These are phyloP conservation scores for Populus tomentosa DNA, from an alignment of 441 rosid species.

Conservation along the genomic window DNA sequence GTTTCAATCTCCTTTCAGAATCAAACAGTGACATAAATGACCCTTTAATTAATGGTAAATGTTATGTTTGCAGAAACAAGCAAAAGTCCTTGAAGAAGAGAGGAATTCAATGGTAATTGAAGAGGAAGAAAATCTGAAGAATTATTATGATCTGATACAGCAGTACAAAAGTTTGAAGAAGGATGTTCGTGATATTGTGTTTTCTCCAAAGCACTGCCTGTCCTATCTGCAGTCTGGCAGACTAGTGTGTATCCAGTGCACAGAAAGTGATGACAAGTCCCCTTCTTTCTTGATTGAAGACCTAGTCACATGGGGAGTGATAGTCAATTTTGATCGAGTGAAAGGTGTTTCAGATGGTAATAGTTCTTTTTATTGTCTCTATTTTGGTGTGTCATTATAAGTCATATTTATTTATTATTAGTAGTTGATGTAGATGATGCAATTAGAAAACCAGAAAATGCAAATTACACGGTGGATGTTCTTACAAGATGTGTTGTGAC, in stretches of 20 bases:
- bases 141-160: conserved; percentile 71
- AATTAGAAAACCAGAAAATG: conserved; percentile 69
- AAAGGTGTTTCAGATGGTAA: conserved; percentile 65
- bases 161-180: conserved; percentile 74
- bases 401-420: conserved; percentile 4
- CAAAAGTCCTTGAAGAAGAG: conserved; percentile 73
- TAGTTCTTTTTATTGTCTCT: conserved; percentile 16
- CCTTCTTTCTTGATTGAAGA: conserved; percentile 69
- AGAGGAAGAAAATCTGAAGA: conserved; percentile 87
- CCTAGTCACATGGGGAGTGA: conserved; percentile 76
- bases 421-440: conserved; percentile 56
- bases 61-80: conserved; percentile 62
- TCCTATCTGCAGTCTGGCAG: conserved; percentile 87
- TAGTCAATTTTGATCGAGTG: conserved; percentile 68
- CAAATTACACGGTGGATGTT: conserved; percentile 67
- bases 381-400: not conserved
- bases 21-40: not conserved
- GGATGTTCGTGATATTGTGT: conserved; percentile 71
- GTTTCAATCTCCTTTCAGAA: not conserved
- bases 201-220: conserved; percentile 81
- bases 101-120: conserved; percentile 84
- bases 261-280: conserved; percentile 46
- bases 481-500: conserved; percentile 82
- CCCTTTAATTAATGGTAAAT: not conserved
- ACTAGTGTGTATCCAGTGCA: conserved; percentile 59